Evolutionary conservation across 2,329 filamentous ascomycete genomes (phyloP).

Genomic region (Aureobasidium sp.): DNA sequence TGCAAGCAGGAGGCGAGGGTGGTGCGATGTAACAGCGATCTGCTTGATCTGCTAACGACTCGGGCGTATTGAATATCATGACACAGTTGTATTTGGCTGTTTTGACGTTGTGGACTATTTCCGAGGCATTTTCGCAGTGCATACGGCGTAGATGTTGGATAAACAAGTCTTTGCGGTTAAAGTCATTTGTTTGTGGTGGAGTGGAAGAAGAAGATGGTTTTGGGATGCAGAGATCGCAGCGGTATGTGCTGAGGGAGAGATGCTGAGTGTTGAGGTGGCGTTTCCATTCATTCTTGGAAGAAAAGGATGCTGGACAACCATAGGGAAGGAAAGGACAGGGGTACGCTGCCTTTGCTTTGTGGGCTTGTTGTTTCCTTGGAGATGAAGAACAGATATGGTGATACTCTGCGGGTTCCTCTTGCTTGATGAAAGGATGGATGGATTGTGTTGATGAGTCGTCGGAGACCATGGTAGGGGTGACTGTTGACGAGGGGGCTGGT

Average conservation of each 20-base stretch:
- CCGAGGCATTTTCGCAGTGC: conserved; percentile 48
- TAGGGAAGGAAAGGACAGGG: conserved; percentile 73
- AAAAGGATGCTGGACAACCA: conserved; percentile 66
- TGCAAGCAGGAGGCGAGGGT: conserved; percentile 54
- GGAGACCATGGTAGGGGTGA: background rate
- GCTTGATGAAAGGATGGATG: background rate
- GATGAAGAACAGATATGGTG: background rate
- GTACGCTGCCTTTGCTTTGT: conserved; percentile 41
- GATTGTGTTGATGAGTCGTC: background rate
- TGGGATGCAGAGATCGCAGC: conserved; percentile 51
- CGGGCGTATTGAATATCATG: conserved; percentile 15
- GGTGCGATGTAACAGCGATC: conserved; percentile 57
- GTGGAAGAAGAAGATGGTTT: conserved; percentile 14
- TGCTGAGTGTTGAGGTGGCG: conserved; percentile 79
- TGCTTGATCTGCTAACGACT: conserved; percentile 40
- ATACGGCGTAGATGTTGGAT: conserved; percentile 82
- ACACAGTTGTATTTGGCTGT: conserved; percentile 13
- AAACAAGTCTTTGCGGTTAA: conserved; percentile 90
- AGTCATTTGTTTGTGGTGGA: conserved; percentile 47
- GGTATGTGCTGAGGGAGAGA: conserved; percentile 55
- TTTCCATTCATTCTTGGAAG: conserved; percentile 92
- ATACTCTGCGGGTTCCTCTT: background rate
- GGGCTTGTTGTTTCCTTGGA: background rate
- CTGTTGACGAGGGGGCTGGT: background rate
- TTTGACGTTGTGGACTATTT: conserved; percentile 28